Conservation (phyloP, 345 rosid genomes). For the Schrenkiella parvula region DNA sequence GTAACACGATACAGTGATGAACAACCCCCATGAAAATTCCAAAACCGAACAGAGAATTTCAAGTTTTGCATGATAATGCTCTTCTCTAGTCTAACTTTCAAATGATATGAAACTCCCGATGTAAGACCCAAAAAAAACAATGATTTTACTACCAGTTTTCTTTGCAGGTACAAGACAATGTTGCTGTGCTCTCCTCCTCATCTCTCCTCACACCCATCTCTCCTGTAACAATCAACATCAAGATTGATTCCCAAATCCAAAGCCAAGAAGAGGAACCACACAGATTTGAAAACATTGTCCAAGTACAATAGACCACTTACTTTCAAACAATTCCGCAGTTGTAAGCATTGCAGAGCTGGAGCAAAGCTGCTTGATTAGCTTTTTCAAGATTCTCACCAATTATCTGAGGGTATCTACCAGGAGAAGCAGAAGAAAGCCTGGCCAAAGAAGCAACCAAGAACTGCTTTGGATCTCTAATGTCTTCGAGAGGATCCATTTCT, state of each 20-base stretch:
- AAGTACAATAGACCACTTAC: slow-evolving; percentile 39
- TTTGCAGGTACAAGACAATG: background rate
- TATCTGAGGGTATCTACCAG: slow-evolving; percentile 75
- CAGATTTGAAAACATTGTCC: background rate
- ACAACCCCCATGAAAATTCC: background rate
- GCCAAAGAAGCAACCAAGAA: slow-evolving; percentile 66
- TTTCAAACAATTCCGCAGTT: slow-evolving; percentile 53
- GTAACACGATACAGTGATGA: slow-evolving; percentile 1
- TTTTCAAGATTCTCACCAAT: slow-evolving; percentile 66
- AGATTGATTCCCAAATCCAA: background rate
- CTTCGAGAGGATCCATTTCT: slow-evolving; percentile 84
- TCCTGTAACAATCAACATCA: slow-evolving; percentile 15
- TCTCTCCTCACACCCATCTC: background rate
- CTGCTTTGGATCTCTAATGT: slow-evolving; percentile 73
- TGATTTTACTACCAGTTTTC: slow-evolving; percentile 6
- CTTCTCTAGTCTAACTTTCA: slow-evolving; percentile 8
- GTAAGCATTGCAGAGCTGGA: slow-evolving; percentile 63
- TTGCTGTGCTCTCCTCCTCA: background rate
- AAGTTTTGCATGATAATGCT: slow-evolving; percentile 13
- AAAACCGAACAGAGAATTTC: slow-evolving; percentile 5
- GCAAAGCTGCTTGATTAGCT: slow-evolving; percentile 65
- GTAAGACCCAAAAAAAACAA: background rate
- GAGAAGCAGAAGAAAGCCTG: slow-evolving; percentile 51
- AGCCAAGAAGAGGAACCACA: background rate
- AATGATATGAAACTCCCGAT: slow-evolving; percentile 14